Conservation (phyloP, 257 asterid genomes). For the Solanum clarkiae region DNA sequence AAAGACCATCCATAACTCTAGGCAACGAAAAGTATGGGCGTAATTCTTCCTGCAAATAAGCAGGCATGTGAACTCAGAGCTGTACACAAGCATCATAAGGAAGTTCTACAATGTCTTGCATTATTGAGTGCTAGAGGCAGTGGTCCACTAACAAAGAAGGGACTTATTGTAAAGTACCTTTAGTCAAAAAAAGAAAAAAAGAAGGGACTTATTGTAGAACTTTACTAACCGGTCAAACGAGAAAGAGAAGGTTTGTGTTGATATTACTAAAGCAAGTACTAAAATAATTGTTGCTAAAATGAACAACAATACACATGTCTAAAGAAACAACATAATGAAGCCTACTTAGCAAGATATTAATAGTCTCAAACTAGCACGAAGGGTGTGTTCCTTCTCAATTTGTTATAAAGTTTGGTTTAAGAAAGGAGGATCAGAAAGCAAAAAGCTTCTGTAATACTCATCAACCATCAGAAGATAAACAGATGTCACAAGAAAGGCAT, state of each 20-base stretch:
- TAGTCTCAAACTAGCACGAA: background rate
- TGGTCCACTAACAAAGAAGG: background rate
- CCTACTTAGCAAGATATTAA: background rate
- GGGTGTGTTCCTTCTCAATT: background rate
- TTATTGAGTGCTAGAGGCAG: background rate
- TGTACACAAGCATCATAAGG: background rate
- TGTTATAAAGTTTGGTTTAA: background rate
- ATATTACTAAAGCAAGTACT: background rate
- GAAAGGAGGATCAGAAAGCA: background rate
- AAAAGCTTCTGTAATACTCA: background rate
- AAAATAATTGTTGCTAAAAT: background rate
- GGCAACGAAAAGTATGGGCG: constrained; percentile 97
- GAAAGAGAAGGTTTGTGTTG: background rate
- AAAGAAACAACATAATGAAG: background rate
- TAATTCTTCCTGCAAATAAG: constrained; percentile 68
- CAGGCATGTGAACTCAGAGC: constrained; percentile 3
- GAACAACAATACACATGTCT: background rate
- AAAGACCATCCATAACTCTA: constrained; percentile 95
- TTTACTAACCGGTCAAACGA: background rate
- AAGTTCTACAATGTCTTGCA: background rate
- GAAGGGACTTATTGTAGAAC: background rate
- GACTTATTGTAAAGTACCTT: background rate
- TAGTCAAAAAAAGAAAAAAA: background rate
- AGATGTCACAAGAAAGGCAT: background rate
- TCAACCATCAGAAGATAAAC: background rate